These are phyloP conservation scores for Solioccasus polychromus DNA, from an alignment of 768 basidiomycete species.

Conservation along the genomic window DNA sequence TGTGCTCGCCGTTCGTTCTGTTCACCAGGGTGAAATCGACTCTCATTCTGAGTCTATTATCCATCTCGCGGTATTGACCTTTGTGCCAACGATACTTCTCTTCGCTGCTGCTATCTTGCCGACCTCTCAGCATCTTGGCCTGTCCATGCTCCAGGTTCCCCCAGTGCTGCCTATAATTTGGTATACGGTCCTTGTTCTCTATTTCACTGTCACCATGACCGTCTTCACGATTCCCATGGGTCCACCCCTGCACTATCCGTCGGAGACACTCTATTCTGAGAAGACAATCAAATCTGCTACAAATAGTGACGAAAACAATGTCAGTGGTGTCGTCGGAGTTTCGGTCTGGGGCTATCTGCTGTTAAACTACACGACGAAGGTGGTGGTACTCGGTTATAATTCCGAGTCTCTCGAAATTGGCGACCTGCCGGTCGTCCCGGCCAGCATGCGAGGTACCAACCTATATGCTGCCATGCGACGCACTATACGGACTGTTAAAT, in stretches of 20 bases:
- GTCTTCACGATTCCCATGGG: conserved; percentile 60
- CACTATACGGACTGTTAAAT: conserved; percentile 48
- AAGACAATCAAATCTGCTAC: conserved; percentile 61
- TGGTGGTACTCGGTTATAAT: conserved; percentile 79
- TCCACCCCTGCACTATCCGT: conserved; percentile 70
- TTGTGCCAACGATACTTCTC: conserved; percentile 45
- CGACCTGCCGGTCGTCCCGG: conserved; percentile 81
- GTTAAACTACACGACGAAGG: conserved; percentile 85
- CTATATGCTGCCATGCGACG: conserved; percentile 66
- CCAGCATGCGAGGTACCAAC: conserved; percentile 61
- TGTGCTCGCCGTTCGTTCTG: conserved; percentile 47
- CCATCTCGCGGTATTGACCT: conserved; percentile 59
- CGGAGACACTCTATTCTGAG: conserved; percentile 70
- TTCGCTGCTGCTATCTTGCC: conserved; percentile 60
- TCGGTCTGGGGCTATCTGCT: conserved; percentile 47
- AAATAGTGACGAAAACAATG: conserved; percentile 68
- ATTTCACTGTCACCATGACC: conserved; percentile 43
- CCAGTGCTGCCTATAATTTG: conserved; percentile 39
- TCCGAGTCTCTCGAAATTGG: conserved; percentile 78
- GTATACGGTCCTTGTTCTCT: conserved; percentile 52
- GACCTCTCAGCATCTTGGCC: conserved; percentile 33
- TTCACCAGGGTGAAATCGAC: conserved; percentile 42
- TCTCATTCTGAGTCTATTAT: conserved; percentile 48
- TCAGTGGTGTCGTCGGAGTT: conserved; percentile 57
- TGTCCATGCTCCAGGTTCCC: conserved; percentile 22